Evolutionary conservation across 2,329 filamentous ascomycete species (phyloP).

Genomic region (Ophiocordyceps australis): DNA sequence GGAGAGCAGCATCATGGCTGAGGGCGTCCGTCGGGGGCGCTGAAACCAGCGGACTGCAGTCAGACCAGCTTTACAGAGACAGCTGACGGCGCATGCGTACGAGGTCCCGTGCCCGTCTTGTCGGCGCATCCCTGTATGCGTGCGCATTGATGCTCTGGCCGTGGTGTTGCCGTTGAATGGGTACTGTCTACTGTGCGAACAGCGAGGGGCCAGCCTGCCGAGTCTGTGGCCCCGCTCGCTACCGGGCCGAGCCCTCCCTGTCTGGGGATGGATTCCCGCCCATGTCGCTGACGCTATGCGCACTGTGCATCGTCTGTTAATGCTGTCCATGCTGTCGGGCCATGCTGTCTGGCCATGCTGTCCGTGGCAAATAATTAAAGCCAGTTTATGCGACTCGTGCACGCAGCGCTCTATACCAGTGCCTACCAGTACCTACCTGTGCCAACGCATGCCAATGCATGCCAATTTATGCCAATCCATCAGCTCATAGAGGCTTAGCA

Average conservation of each 20-base stretch:
- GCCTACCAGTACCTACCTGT: no score
- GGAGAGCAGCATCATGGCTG: no score
- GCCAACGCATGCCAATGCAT: no score
- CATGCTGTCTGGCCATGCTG: neutral
- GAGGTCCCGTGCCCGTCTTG: neutral
- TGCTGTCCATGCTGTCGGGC: neutral
- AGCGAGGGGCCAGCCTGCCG: neutral
- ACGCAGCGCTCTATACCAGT: no score
- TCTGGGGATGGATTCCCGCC: no score
- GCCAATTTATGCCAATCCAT: no score
- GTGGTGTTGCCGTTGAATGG: no score
- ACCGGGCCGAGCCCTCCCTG: conserved; percentile 1
- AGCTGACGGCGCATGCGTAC: neutral
- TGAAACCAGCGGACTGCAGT: no score
- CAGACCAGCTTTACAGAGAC: no score
- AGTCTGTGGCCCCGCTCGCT: neutral
- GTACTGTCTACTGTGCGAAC: no score
- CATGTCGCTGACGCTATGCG: no score
- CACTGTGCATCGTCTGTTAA: neutral
- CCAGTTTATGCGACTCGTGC: neutral
- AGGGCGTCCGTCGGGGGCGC: no score
- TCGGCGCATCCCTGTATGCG: neutral
- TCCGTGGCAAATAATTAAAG: neutral
- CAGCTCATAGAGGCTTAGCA: neutral
- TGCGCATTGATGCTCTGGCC: neutral